Percentiles rank a stretch among this genome's conserved stretches.
Evolutionary conservation across 495 filamentous ascomycete species (phyloP).

Genomic region (Diplogelasinospora grovesii): DNA sequence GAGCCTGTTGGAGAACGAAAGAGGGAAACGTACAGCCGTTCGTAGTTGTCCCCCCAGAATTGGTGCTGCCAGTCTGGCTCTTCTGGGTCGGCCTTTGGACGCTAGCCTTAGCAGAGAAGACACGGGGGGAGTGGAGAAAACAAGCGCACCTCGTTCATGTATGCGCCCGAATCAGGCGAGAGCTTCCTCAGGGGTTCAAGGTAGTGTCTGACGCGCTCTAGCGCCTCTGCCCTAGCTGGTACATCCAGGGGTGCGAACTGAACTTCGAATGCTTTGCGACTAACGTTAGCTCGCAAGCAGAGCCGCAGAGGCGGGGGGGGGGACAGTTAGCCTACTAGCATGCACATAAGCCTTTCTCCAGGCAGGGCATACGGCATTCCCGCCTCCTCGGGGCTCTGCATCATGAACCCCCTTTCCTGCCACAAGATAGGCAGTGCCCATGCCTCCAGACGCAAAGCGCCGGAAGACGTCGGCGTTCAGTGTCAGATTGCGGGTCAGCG

Average conservation of each 20-base stretch:
- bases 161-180: conserved; percentile 30
- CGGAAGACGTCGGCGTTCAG: conserved; percentile 20
- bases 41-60: conserved; percentile 49
- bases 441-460: not conserved
- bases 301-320: too few species aligned
- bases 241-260: conserved; percentile 32
- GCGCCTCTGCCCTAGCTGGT: conserved; percentile 31
- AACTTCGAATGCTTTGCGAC: conserved; percentile 10
- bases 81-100: conserved; percentile 35
- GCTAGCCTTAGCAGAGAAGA: too few species aligned
- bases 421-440: conserved; percentile 21
- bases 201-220: conserved; percentile 33
- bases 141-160: conserved; percentile 34
- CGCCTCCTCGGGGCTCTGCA: conserved; percentile 34
- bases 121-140: not conserved
- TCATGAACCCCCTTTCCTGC: conserved; percentile 29
- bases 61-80: conserved; percentile 43
- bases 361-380: conserved; percentile 44
- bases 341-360: conserved; percentile 50
- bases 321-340: conserved; percentile 17
- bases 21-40: conserved; percentile 21
- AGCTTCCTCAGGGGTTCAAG: conserved; percentile 35
- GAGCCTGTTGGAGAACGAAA: not conserved
- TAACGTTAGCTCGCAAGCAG: not conserved
- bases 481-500: conserved; percentile 22